These are phyloP conservation scores for Yamadazyma conglobata DNA, from an alignment of 1,139 yeast genomes.

Conservation along the genomic window DNA sequence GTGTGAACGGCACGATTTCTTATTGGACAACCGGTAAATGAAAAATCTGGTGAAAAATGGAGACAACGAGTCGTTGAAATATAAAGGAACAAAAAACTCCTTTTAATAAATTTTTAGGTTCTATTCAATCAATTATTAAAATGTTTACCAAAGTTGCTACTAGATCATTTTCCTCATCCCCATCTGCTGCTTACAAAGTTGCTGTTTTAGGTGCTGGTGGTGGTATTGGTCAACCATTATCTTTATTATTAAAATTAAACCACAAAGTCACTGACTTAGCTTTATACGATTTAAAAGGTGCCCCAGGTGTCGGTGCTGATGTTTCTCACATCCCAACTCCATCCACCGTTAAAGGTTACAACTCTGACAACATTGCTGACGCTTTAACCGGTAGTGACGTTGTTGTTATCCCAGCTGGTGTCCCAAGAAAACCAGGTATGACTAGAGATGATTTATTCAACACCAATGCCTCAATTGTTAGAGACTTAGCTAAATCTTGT, in stretches of 20 bases:
- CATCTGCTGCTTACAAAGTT: constrained; percentile 66
- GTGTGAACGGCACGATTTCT: constrained; percentile 1
- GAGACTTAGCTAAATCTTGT: constrained; percentile 76
- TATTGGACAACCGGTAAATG: constrained; percentile 2
- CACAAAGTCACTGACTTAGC: constrained; percentile 60
- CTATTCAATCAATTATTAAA: constrained; percentile 1
- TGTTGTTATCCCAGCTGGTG: constrained; percentile 92
- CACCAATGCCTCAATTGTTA: constrained; percentile 88
- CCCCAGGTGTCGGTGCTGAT: constrained; percentile 93
- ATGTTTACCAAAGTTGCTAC: constrained; percentile 52
- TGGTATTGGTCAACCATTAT: constrained; percentile 93
- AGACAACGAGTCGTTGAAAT: constrained; percentile 1
- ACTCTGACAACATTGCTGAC: constrained; percentile 56
- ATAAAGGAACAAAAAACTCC: constrained; percentile 11
- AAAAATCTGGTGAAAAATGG: constrained; percentile 2
- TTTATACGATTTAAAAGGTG: constrained; percentile 83
- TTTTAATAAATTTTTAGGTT: constrained; percentile 1
- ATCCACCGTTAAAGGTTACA: constrained; percentile 64
- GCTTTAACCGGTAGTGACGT: constrained; percentile 74
- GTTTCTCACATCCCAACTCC: constrained; percentile 86
- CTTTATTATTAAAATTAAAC: constrained; percentile 73
- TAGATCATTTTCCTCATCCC: constrained; percentile 64
- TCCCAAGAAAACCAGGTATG: constrained; percentile 98
- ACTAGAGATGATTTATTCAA: constrained; percentile 93
- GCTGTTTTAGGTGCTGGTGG: constrained; percentile 81